These are phyloP conservation scores for Sphaerobolus stellatus DNA, from an alignment of 1,284 basidiomycete genomes.

Conservation along the genomic window DNA sequence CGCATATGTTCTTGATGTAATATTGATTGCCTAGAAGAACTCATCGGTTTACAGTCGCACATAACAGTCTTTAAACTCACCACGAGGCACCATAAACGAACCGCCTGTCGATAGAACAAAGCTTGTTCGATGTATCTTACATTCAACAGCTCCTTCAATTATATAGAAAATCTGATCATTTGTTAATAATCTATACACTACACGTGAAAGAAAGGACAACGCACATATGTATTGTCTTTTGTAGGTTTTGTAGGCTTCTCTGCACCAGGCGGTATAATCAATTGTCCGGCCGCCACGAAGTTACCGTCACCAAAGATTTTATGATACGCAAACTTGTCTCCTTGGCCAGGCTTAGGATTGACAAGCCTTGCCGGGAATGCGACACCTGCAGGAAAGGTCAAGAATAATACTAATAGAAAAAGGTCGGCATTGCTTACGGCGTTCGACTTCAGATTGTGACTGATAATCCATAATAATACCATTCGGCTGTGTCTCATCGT, in stretches of 20 bases:
- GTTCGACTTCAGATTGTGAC: constrained; percentile 56
- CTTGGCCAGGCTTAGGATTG: constrained; percentile 55
- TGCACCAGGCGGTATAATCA: constrained; percentile 75
- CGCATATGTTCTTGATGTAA: constrained; percentile 82
- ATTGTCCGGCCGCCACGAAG: constrained; percentile 87
- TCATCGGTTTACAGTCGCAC: constrained; percentile 5
- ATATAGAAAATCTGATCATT: constrained; percentile 78
- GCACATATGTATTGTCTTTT: constrained; percentile 93
- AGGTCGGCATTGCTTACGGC: constrained; percentile 55
- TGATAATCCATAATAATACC: constrained; percentile 73
- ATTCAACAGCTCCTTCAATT: constrained; percentile 83
- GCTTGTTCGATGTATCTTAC: constrained; percentile 77
- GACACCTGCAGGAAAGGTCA: constrained; percentile 49
- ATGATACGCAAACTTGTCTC: constrained; percentile 80
- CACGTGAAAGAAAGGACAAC: constrained; percentile 32
- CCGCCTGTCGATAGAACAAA: constrained; percentile 81
- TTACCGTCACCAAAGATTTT: constrained; percentile 94
- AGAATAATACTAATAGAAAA: not conserved
- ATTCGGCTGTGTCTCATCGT: constrained; percentile 70
- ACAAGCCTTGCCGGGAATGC: constrained; percentile 72
- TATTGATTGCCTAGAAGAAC: constrained; percentile 79
- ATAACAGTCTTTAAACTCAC: constrained; percentile 41
- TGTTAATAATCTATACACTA: constrained; percentile 2
- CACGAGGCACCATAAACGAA: constrained; percentile 89
- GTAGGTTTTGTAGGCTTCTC: constrained; percentile 86